These are phyloP conservation scores for Phaeosphaeria sp. DNA, from an alignment of 2,329 filamentous ascomycete genomes.

Conservation along the genomic window DNA sequence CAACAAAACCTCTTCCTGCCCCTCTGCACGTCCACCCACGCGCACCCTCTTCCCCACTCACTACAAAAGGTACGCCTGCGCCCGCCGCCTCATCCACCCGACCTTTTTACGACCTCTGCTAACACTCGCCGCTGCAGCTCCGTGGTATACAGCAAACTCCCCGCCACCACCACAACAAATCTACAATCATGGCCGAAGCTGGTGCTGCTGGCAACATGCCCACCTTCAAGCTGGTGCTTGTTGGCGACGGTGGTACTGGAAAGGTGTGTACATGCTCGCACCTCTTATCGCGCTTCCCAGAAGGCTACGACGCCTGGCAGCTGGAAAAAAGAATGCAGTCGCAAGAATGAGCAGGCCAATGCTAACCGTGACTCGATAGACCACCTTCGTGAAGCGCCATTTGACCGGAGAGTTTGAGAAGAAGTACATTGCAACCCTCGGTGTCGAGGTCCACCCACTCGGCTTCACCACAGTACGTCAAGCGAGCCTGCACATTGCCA, in stretches of 20 bases:
- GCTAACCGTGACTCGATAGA: conserved; percentile 63
- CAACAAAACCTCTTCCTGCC: conserved; percentile 46
- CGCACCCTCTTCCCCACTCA: conserved; percentile 36
- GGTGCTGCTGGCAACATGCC: conserved; percentile 65
- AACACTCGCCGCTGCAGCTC: conserved; percentile 22
- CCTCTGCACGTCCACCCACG: conserved; percentile 35
- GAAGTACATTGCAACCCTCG: conserved; percentile 99
- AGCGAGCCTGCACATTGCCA: conserved; percentile 13
- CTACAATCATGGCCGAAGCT: conserved; percentile 61
- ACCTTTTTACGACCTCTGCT: conserved; percentile 20
- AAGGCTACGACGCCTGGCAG: conserved; percentile 1
- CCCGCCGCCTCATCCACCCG: conserved; percentile 15
- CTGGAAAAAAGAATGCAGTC: conserved; percentile 13
- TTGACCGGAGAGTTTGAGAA: conserved; percentile 99
- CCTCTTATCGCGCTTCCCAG: not conserved
- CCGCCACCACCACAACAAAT: conserved; percentile 38
- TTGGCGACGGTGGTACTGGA: conserved; percentile 98
- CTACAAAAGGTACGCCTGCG: conserved; percentile 32
- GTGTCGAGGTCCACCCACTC: conserved; percentile 99
- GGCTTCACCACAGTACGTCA: conserved; percentile 91
- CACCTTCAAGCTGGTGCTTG: conserved; percentile 99
- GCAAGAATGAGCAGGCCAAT: conserved; percentile 4
- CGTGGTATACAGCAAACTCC: conserved; percentile 37
- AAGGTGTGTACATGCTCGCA: conserved; percentile 72
- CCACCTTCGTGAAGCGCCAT: conserved; percentile 99